Evolutionary conservation across 169 alveolate genomes (phyloP).

Genomic region (Blepharisma undulans): DNA sequence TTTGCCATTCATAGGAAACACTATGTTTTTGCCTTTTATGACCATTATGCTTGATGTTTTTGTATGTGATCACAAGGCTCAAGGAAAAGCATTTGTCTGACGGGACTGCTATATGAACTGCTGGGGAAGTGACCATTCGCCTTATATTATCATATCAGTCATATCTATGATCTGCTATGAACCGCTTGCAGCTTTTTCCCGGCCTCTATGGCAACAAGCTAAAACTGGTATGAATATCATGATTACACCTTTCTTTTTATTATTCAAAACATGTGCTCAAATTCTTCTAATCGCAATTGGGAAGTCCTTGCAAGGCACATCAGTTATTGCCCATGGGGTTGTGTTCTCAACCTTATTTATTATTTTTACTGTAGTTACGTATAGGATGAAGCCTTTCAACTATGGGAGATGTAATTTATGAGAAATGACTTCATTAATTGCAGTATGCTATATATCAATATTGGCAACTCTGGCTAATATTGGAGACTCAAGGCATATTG

Average conservation of each 20-base stretch:
- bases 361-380: neutral
- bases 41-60: slow-evolving; percentile 35
- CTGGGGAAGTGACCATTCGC: slow-evolving; percentile 17
- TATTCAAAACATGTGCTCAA: slow-evolving; percentile 32
- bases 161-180: slow-evolving; percentile 5
- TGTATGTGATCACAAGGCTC: slow-evolving; percentile 35
- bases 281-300: slow-evolving; percentile 26
- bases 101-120: slow-evolving; percentile 34
- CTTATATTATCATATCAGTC: slow-evolving; percentile 11
- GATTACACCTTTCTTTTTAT: slow-evolving; percentile 18
- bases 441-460: slow-evolving; percentile 18
- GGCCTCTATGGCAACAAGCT: slow-evolving; percentile 38
- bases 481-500: neutral
- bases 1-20: slow-evolving; percentile 34
- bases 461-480: slow-evolving; percentile 18
- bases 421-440: slow-evolving; percentile 16
- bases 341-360: neutral
- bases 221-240: slow-evolving; percentile 26
- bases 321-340: slow-evolving; percentile 15
- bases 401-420: slow-evolving; percentile 38
- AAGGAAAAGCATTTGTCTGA: slow-evolving; percentile 6
- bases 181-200: slow-evolving; percentile 30
- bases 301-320: neutral
- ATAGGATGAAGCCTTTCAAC: slow-evolving; percentile 22
- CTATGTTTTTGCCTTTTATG: slow-evolving; percentile 27